phyloP scores from a whole-genome alignment of 805 yeast species.

The Wickerhamiella cacticola region DNA sequence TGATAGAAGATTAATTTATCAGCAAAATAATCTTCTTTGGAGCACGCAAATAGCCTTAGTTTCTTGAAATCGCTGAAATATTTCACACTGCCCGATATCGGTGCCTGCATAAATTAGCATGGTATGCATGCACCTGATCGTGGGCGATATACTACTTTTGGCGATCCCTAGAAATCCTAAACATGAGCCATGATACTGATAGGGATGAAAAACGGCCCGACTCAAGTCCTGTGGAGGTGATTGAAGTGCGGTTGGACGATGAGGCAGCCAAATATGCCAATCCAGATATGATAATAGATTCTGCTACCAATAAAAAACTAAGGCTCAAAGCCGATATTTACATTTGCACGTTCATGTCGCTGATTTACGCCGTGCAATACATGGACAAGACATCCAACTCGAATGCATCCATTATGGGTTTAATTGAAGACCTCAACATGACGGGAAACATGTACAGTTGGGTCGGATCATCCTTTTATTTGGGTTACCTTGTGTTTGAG shows the following conservation, averaged over 20 bases:
- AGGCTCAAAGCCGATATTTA: conserved; percentile 42
- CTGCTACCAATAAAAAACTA: conserved; percentile 17
- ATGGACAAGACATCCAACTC: conserved; percentile 49
- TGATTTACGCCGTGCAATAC: conserved; percentile 40
- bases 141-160: neutral
- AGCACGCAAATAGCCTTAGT: no score
- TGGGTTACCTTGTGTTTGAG: conserved; percentile 53
- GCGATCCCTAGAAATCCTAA: no score
- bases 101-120: no score
- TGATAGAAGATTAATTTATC: no score
- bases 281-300: neutral
- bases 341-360: conserved; percentile 40
- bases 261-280: conserved; percentile 13
- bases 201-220: neutral
- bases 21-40: no score
- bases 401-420: conserved; percentile 43
- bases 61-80: no score
- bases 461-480: conserved; percentile 48
- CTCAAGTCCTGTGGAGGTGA: neutral
- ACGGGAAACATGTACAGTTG: conserved; percentile 34
- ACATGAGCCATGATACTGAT: neutral
- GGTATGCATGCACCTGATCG: no score
- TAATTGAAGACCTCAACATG: conserved; percentile 37
- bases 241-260: conserved; percentile 4
- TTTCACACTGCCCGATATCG: no score